A percentile compares a stretch with the other conserved stretches of the same genome.
These are phyloP conservation scores for Starmerella potacharoeniae DNA, from an alignment of 805 yeast genomes.

Conservation along the genomic window DNA sequence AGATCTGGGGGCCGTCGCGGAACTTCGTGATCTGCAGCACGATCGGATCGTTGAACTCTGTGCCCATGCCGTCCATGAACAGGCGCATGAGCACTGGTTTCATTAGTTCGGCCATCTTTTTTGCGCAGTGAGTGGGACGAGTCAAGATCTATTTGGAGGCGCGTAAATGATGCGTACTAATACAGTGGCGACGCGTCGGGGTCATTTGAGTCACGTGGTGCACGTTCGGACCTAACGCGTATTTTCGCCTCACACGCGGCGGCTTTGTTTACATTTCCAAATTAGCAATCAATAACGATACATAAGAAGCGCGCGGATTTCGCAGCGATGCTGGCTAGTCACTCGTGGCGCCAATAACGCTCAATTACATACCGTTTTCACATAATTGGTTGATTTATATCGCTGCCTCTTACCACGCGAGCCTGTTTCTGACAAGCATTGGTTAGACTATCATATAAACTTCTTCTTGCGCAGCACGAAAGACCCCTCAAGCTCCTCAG, in stretches of 20 bases:
- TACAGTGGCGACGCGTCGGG: background rate
- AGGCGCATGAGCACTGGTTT: conserved; percentile 7
- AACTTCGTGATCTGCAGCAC: conserved; percentile 11
- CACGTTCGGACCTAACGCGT: too few relatives aligned
- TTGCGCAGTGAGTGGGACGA: background rate
- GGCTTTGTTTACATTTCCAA: background rate
- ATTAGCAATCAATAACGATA: too few relatives aligned
- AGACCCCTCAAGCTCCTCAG: conserved; percentile 13
- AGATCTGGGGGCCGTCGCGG: background rate
- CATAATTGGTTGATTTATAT: too few relatives aligned
- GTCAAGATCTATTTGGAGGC: background rate
- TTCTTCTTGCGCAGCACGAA: conserved; percentile 6
- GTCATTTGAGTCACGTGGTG: background rate
- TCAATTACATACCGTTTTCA: too few relatives aligned
- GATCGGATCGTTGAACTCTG: conserved; percentile 8
- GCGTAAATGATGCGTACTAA: background rate
- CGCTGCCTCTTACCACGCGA: too few relatives aligned
- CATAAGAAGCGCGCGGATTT: too few relatives aligned
- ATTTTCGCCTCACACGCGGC: too few relatives aligned
- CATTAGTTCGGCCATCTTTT: conserved; percentile 8
- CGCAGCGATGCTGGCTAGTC: too few relatives aligned
- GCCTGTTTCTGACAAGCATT: too few relatives aligned
- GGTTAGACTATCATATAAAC: background rate
- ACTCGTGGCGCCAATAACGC: too few relatives aligned
- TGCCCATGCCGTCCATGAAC: background rate